Percentiles rank a stretch among this genome's conserved stretches.
phyloP scores from a whole-genome alignment of 1,139 yeast species.

The Scheffersomyces illinoinensis region DNA sequence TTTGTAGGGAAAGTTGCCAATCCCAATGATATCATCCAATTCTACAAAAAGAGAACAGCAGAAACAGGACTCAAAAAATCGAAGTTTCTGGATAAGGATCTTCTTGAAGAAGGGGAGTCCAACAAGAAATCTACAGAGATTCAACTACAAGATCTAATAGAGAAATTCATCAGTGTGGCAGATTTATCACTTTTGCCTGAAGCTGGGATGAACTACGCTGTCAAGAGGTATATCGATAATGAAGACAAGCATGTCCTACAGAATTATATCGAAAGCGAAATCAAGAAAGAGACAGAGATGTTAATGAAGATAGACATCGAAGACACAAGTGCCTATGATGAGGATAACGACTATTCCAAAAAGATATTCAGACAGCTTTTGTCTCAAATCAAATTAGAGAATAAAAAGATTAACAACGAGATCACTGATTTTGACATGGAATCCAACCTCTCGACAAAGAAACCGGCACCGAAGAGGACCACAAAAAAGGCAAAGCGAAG shows the following conservation, averaged over 20 bases:
- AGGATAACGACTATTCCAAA: conserved; percentile 28
- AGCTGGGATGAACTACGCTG: conserved; percentile 71
- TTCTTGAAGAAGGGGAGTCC: conserved; percentile 20
- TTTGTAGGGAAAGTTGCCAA: conserved; percentile 93
- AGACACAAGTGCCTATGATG: conserved; percentile 31
- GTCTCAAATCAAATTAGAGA: conserved; percentile 23
- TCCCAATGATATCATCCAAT: conserved; percentile 77
- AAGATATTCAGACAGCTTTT: conserved; percentile 31
- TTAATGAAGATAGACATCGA: conserved; percentile 49
- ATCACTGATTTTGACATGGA: neutral
- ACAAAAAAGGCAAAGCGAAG: neutral
- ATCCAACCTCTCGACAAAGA: neutral
- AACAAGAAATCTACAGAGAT: conserved; percentile 32
- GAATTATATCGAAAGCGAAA: conserved; percentile 66
- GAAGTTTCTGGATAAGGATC: conserved; percentile 23
- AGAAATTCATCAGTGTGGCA: conserved; percentile 60
- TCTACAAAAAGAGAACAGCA: conserved; percentile 49
- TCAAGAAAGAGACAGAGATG: conserved; percentile 60
- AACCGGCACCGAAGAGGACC: neutral
- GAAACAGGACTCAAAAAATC: conserved; percentile 16
- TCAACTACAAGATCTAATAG: conserved; percentile 60
- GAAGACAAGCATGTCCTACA: conserved; percentile 77
- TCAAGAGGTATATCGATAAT: conserved; percentile 70
- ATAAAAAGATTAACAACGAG: neutral
- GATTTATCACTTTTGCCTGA: conserved; percentile 74